phyloP scores from a whole-genome alignment of 371 early-diverging fungal genomes.

The Cokeromyces recurvatus region DNA sequence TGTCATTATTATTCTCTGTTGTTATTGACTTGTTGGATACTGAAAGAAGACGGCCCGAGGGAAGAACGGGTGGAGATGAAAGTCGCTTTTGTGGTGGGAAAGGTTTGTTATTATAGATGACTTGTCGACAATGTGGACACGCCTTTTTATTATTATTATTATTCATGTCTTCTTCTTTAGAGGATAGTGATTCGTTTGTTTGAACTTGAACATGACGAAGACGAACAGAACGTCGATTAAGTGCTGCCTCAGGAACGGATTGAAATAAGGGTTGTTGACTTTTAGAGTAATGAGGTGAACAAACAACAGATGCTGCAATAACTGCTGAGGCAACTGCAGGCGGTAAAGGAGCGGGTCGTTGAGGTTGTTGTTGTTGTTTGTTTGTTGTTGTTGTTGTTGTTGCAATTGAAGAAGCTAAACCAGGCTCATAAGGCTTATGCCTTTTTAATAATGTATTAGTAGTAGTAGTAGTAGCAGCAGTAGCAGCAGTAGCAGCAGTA shows the following conservation, averaged over 20 bases:
- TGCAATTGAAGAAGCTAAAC: no score
- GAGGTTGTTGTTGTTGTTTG: slow-evolving; percentile 11
- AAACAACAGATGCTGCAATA: slow-evolving; percentile 34
- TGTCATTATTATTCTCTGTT: not conserved
- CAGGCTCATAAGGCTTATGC: no score
- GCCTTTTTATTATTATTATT: not conserved
- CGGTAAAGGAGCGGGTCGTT: slow-evolving; percentile 32
- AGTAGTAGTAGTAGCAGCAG: not conserved
- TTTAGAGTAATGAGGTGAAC: slow-evolving; percentile 14
- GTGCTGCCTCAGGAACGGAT: slow-evolving; percentile 26
- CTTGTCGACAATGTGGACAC: slow-evolving; percentile 33
- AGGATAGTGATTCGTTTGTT: slow-evolving; percentile 6
- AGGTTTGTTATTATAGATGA: not conserved
- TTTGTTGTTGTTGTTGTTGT: not conserved
- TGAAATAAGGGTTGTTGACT: slow-evolving; percentile 7
- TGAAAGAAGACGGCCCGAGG: slow-evolving; percentile 11
- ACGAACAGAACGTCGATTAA: slow-evolving; percentile 31
- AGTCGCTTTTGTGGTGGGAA: not conserved
- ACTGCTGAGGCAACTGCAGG: slow-evolving; percentile 30
- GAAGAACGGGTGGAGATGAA: slow-evolving; percentile 31
- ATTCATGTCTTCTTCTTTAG: not conserved
- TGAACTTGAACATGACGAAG: slow-evolving; percentile 37
- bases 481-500: no score
- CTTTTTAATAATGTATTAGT: not conserved
- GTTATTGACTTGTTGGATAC: not conserved